Conservation (phyloP, 345 rosid species). For the Salix arbutifolia region DNA sequence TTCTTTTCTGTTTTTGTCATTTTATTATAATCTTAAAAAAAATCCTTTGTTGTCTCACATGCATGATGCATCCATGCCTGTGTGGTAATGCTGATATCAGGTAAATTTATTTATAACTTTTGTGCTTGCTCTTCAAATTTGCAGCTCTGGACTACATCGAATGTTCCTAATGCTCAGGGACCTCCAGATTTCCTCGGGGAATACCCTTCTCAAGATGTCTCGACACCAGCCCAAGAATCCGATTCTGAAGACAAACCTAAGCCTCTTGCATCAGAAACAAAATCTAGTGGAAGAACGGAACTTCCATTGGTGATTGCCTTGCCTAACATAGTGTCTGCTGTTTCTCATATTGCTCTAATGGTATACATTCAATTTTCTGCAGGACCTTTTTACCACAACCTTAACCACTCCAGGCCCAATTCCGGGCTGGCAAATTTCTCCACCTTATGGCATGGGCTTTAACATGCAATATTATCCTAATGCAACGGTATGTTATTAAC, state of each 20-base stretch:
- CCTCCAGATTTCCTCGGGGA: constrained; percentile 24
- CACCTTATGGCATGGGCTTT: constrained; percentile 44
- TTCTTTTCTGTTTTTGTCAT: neutral
- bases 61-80: neutral
- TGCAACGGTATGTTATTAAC: constrained; percentile 39
- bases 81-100: neutral
- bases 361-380: constrained; percentile 21
- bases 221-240: constrained; percentile 23
- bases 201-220: constrained; percentile 27
- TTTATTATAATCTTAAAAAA: neutral
- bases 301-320: constrained; percentile 57
- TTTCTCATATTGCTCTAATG: constrained; percentile 12
- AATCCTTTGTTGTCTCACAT: neutral
- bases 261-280: constrained; percentile 30
- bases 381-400: constrained; percentile 71
- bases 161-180: constrained; percentile 26
- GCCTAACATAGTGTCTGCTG: neutral
- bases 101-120: neutral
- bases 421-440: constrained; percentile 46
- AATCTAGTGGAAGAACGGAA: constrained; percentile 47
- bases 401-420: constrained; percentile 37
- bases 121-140: constrained; percentile 5
- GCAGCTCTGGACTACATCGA: constrained; percentile 28
- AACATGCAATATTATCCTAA: constrained; percentile 50
- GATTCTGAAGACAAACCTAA: constrained; percentile 26